A percentile compares a stretch with the other conserved stretches of the same genome.
Conservation (phyloP, 345 rosid species). For the Populus nigra region DNA sequence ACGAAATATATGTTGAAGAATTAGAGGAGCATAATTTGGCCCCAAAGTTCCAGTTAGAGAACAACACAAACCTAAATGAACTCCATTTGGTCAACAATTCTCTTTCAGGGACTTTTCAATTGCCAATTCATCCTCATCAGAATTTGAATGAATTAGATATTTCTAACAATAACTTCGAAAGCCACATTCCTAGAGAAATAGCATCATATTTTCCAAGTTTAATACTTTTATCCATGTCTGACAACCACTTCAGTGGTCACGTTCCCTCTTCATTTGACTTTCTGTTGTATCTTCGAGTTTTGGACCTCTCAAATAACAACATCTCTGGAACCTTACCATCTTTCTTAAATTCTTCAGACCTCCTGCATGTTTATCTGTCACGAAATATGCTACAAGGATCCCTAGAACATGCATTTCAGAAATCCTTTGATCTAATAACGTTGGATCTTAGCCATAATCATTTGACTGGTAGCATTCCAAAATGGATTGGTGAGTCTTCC, state of each 20-base stretch:
- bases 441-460: slow-evolving; percentile 21
- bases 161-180: not conserved
- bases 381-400: slow-evolving; percentile 3
- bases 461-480: slow-evolving; percentile 17
- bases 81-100: not conserved
- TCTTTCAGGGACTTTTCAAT: slow-evolving; percentile 1
- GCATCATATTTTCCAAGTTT: slow-evolving; percentile 11
- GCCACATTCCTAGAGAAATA: slow-evolving; percentile 12
- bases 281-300: not conserved
- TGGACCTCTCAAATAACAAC: slow-evolving; percentile 4
- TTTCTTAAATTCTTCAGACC: not conserved
- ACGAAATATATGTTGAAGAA: too few relatives aligned
- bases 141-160: not conserved
- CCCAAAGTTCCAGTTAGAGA: slow-evolving; percentile 1
- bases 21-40: too few relatives aligned
- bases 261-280: slow-evolving; percentile 19
- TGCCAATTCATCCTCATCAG: not conserved
- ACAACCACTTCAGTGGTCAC: slow-evolving; percentile 10
- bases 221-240: not conserved
- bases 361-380: not conserved
- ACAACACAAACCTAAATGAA: slow-evolving; percentile 1
- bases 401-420: not conserved
- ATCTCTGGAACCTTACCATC: slow-evolving; percentile 4
- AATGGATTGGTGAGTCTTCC: slow-evolving; percentile 1
- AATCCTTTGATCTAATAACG: not conserved